Evolutionary conservation across 495 filamentous ascomycete genomes (phyloP).

Genomic region (Evernia prunastri): DNA sequence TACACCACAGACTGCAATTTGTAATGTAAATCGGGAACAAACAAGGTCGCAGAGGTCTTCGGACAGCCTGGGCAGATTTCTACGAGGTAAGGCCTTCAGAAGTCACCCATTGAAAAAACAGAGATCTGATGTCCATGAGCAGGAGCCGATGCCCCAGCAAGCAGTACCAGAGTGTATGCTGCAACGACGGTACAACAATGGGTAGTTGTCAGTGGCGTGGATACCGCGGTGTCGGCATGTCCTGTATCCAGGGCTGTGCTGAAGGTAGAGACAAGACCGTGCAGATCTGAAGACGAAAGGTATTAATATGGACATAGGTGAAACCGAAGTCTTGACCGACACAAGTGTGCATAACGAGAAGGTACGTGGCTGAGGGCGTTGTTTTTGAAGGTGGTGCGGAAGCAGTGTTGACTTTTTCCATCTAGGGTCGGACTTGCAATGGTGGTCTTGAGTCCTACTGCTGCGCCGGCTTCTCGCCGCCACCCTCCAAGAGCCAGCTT

Average conservation of each 20-base stretch:
- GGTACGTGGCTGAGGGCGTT: too few relatives aligned
- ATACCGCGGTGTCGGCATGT: constrained; percentile 23
- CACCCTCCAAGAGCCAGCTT: constrained; percentile 17
- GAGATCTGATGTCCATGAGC: too few relatives aligned
- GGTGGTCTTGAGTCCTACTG: constrained; percentile 29
- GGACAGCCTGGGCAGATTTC: constrained; percentile 26
- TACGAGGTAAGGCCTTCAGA: not conserved
- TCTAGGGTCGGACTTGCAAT: constrained; percentile 24
- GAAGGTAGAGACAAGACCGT: not conserved
- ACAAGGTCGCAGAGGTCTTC: constrained; percentile 23
- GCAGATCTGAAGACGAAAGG: too few relatives aligned
- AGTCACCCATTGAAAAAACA: too few relatives aligned
- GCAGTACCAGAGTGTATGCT: constrained; percentile 24
- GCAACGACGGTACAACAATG: constrained; percentile 23
- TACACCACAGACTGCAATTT: constrained; percentile 20
- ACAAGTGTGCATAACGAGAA: constrained; percentile 25
- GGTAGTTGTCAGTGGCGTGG: constrained; percentile 27
- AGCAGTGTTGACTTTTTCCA: too few relatives aligned
- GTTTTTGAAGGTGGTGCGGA: too few relatives aligned
- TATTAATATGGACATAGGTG: constrained; percentile 8
- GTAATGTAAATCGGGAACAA: constrained; percentile 20
- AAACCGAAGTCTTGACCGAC: constrained; percentile 23
- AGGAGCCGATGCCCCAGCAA: constrained; percentile 17
- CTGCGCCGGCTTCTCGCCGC: constrained; percentile 26
- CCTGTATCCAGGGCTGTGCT: constrained; percentile 26